Evolutionary conservation across 2,329 filamentous ascomycete genomes (phyloP), one percentile per base, ranked within the genome.

Genomic region (Diatrype stigma): DNA sequence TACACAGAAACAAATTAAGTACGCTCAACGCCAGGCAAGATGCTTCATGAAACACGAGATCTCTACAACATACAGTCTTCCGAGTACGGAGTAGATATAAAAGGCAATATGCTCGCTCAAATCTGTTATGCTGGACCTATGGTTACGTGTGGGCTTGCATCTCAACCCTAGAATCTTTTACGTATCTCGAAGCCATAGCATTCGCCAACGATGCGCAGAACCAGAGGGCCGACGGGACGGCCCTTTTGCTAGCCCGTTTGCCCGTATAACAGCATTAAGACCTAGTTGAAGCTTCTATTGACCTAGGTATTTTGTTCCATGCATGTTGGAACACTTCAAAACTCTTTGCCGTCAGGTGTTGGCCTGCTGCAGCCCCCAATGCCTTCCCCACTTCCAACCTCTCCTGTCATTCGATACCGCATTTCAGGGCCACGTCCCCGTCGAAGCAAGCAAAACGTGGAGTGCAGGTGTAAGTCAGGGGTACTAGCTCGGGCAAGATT

Each of bases 111-210:
- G 26, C 26, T 30, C 26, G 26, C 34, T 17, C 34, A 37, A 17
- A 37, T 17, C 4, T 37, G 14, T 37, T 17, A 16, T 37, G 40
- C 14, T 22, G 8, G 16, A 16, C 11, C 21, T 14, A 44, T 21
- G 10, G 17, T 14, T 44, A 44, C 16, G 22, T 11, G 22, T 23
- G 22, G 40, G 14, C 10, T 44, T n/a, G 51, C 42, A 51, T 50
- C 30, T 45, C 34, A 53, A 47, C 28, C 47, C 49, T 51, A 42
- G 51, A 55, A 56, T 51, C 46, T 51, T 56, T 65, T 62, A 64
- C 63, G 61, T 65, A 64, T 55, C 51, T 48, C 42, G 40, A 60
- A 59, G 32, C 53, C 49, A 51, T 59, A 37, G 57, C 46, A 63
- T 64, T 60, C 56, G 57, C 55, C 54, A 26, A 48, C n/a, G n/a